Evolutionary conservation across 2,329 filamentous ascomycete species (phyloP).

Genomic region (Elsinoe perseae): DNA sequence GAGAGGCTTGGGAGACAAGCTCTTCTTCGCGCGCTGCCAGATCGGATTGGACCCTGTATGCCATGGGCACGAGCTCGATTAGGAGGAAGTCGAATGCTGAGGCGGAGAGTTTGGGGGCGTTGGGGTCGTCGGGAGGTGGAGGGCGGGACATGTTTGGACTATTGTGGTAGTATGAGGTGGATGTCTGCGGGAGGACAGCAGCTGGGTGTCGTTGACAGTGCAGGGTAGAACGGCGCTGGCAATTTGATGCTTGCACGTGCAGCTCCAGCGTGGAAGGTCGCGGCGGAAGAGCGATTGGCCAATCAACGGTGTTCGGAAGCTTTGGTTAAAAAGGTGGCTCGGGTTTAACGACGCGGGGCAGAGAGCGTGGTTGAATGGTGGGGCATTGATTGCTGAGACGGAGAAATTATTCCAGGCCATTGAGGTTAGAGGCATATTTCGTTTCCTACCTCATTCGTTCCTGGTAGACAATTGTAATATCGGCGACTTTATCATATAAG

Average conservation of each 20-base stretch:
- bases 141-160: constrained; percentile 8
- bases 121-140: constrained; percentile 1
- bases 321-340: background rate
- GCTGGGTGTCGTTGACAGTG: background rate
- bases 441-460: background rate
- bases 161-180: background rate
- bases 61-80: constrained; percentile 93
- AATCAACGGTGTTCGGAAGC: background rate
- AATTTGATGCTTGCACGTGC: background rate
- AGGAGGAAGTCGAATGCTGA: constrained; percentile 90
- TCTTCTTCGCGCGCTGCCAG: constrained; percentile 48
- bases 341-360: constrained; percentile 5
- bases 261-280: background rate
- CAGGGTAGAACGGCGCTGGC: background rate
- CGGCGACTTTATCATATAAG: too few relatives aligned
- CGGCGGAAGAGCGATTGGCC: background rate
- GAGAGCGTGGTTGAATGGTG: background rate
- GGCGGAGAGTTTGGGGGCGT: constrained; percentile 49
- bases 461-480: background rate
- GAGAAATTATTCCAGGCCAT: constrained; percentile 15
- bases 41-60: constrained; percentile 74
- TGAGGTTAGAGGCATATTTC: background rate
- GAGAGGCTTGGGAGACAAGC: constrained; percentile 21
- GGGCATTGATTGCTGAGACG: constrained; percentile 8
- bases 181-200: background rate